Conservation (phyloP, 371 early-diverging fungal genomes). For the Mucor lusitanicus region DNA sequence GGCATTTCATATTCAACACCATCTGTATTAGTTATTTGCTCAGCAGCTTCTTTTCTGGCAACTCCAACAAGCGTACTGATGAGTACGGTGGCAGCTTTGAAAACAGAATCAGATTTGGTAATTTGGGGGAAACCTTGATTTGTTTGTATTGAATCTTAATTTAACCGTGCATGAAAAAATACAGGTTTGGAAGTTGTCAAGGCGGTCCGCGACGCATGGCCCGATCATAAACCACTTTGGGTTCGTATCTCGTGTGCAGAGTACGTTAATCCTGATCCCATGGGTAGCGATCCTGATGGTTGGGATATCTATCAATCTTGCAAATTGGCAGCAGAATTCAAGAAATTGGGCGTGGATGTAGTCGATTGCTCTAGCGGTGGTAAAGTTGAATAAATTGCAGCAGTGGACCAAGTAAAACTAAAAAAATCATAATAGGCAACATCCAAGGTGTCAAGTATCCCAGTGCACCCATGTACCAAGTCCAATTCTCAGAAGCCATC, state of each 20-base stretch:
- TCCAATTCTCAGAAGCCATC: constrained; percentile 43
- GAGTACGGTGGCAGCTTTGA: constrained; percentile 79
- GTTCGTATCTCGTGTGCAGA: constrained; percentile 80
- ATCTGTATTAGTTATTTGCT: constrained; percentile 73
- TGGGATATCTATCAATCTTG: constrained; percentile 74
- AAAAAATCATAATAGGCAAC: not conserved
- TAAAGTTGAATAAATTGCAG: constrained; percentile 28
- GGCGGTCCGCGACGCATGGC: constrained; percentile 72
- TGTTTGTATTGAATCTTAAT: not conserved
- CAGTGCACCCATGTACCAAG: constrained; percentile 68
- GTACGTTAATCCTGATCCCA: constrained; percentile 40
- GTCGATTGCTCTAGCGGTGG: constrained; percentile 80
- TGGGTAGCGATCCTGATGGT: constrained; percentile 35
- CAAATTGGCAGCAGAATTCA: constrained; percentile 52
- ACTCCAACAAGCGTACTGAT: constrained; percentile 84
- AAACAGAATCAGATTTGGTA: constrained; percentile 50
- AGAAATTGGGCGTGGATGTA: constrained; percentile 70
- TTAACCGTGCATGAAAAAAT: not conserved
- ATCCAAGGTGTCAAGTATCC: constrained; percentile 52
- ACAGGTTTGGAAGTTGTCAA: constrained; percentile 58
- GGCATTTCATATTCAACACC: constrained; percentile 39
- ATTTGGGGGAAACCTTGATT: not conserved
- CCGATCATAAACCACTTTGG: constrained; percentile 77
- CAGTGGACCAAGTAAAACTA: too few relatives aligned
- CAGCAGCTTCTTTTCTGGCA: constrained; percentile 78